Base-by-base conservation (phyloP, 106 monocot species). In the Posidonia australis region DNA sequence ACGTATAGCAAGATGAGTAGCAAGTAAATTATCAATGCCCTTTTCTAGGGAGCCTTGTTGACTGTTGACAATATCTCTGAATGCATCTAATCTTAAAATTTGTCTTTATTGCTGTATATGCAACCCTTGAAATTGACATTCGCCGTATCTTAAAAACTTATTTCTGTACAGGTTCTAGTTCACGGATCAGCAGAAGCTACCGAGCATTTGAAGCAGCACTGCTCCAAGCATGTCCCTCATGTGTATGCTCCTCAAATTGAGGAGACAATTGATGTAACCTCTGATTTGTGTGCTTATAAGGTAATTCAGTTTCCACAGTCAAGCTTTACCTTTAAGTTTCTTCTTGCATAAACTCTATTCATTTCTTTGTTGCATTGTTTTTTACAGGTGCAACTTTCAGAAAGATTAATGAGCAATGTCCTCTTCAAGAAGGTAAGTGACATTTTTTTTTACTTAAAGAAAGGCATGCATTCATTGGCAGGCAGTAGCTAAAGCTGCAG, bases 141-240 rank as follows among this genome's bases (percentile, higher is more conserved):
- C 31, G 22, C 44, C 67, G 72, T 4, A 32, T 6, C n/a, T n/a
- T n/a, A 24, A 5, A 30, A 20, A 62, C 65, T 46, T 10, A 12
- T 69, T 72, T 41, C 51, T 64, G 17, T 76, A 21, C 53, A 96
- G 94, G 90, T 96, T 74, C 65, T 96, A 32, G 84, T 96, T 31
- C 90, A 96, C 77, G 90, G 94, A 64, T 96, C 94, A 28, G 94
- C 94, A 25, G 94, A 96, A 76, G 94, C 89, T 61, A 96, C 94
- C 54, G 94, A 96, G 68, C 94, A 96, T 77, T 75, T 96, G 73
- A 96, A 90, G 60, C 87, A 90, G 70, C 87, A 96, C 60, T 90
- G 86, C 62, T 78, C 68, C 26, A 96, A 87, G 69, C 70, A 77
- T 74, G 74, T 86, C 64, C 87, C 84, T 46, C 90, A 96, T 84